Evolutionary conservation across 371 early-diverging fungal species (phyloP).

Genomic region (Zychaea mexicana): DNA sequence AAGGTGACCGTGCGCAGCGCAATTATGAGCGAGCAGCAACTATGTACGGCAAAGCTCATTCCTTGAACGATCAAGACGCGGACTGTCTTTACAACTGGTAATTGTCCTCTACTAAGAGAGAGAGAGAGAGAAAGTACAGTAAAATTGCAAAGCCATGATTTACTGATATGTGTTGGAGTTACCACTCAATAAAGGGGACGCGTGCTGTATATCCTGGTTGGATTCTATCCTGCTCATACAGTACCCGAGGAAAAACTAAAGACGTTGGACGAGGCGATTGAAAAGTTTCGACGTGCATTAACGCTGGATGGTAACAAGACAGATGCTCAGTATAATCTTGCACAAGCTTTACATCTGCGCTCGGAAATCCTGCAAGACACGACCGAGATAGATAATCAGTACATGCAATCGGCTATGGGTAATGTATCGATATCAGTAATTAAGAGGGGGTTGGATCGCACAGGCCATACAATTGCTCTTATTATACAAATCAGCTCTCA

Average conservation of each 20-base stretch:
- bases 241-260: constrained; percentile 49
- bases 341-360: constrained; percentile 65
- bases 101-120: no score
- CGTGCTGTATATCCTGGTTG: constrained; percentile 64
- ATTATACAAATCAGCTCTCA: no score
- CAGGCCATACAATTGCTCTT: neutral
- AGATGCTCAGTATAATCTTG: constrained; percentile 73
- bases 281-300: constrained; percentile 55
- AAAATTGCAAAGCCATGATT: neutral
- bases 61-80: constrained; percentile 55
- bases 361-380: constrained; percentile 67
- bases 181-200: no score
- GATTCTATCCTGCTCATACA: constrained; percentile 52
- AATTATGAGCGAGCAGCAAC: constrained; percentile 69
- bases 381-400: constrained; percentile 53
- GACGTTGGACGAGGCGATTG: constrained; percentile 57
- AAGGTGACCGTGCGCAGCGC: constrained; percentile 66
- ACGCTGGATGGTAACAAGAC: constrained; percentile 55
- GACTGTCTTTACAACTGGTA: constrained; percentile 74
- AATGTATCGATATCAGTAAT: neutral
- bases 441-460: neutral
- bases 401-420: constrained; percentile 47
- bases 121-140: no score
- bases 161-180: no score
- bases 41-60: constrained; percentile 64